phyloP scores from a whole-genome alignment of 108 stramenopile species.

The Cylindrotheca closterium region DNA sequence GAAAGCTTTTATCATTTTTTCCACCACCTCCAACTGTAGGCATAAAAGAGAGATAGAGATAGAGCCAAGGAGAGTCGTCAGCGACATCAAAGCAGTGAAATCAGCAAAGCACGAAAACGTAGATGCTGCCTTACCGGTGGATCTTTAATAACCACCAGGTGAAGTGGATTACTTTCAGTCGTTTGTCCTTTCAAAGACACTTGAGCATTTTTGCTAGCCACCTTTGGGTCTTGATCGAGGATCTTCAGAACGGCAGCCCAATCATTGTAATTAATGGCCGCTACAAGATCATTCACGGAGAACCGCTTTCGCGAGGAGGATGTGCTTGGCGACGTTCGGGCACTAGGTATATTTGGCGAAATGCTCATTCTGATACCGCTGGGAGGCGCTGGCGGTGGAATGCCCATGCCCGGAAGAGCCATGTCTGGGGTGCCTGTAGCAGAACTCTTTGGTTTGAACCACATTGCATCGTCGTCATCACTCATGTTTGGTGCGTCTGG shows the following conservation, averaged over 20 bases:
- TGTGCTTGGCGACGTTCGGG: no score
- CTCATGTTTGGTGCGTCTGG: neutral
- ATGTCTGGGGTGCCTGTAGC: neutral
- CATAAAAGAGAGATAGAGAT: no score
- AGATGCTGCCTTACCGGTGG: neutral
- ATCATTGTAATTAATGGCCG: neutral
- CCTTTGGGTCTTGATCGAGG: neutral
- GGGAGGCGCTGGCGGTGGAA: neutral
- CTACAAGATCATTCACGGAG: neutral
- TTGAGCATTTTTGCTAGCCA: neutral
- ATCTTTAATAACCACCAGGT: neutral
- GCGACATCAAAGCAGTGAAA: no score
- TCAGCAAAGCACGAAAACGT: no score
- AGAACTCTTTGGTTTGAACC: neutral
- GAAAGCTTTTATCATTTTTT: neutral
- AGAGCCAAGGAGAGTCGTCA: no score
- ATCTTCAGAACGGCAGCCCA: neutral
- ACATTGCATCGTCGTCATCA: neutral
- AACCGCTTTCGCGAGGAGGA: neutral
- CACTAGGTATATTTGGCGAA: no score
- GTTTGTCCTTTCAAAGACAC: neutral
- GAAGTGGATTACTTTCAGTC: neutral
- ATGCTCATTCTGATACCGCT: neutral
- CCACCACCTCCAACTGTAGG: neutral
- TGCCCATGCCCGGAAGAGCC: neutral